Evolutionary conservation across 345 rosid species (phyloP), one percentile per base, ranked within the genome.

Genomic region (Populus davidiana): DNA sequence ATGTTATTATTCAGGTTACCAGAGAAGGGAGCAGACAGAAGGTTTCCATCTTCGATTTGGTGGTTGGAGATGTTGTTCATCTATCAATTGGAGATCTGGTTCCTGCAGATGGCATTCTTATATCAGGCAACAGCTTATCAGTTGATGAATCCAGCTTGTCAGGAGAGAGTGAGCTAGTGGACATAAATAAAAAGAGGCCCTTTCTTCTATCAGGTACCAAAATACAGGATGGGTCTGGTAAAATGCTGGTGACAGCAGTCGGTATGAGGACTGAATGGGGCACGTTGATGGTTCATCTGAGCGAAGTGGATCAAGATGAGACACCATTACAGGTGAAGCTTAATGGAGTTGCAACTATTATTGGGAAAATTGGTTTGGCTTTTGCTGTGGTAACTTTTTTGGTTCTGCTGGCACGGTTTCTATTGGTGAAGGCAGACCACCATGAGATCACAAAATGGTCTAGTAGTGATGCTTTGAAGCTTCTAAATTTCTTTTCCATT

Each of bases 191-290:
- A 71, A 81, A 73, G 71, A 85, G 81, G 49, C 98, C 97, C 43
- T 94, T 92, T 82, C 89, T 94, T 74, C 92, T 91, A 62, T 80
- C 97, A 0, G 98, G 98, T 73, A 91, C 97, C 71, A 94, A 93
- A 86, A 94, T 94, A 67, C 97, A 90, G 86, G 80, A 81, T 67
- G 83, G 83, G 39, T 71, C 73, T 6, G 79, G 83, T 8, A 81
- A 71, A 66, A 76, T 94, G 98, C 79, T 94, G 83, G 97, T 94
- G 50, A 89, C 97, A 43, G 70, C 93, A 27, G 98, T 94, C 78
- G 98, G 98, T 68, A 94, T 94, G 98, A 88, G 87, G 78, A 94
- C 98, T 36, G 97, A 94, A 78, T 94, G 98, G 98, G 98, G 98
- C 44, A 91, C 88, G 89, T 83, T 94, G 84, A 91, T 94, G 98